A percentile compares a stretch with the other conserved stretches of the same genome.
phyloP scores from a whole-genome alignment of 441 rosid genomes.

The Metrosideros polymorpha region DNA sequence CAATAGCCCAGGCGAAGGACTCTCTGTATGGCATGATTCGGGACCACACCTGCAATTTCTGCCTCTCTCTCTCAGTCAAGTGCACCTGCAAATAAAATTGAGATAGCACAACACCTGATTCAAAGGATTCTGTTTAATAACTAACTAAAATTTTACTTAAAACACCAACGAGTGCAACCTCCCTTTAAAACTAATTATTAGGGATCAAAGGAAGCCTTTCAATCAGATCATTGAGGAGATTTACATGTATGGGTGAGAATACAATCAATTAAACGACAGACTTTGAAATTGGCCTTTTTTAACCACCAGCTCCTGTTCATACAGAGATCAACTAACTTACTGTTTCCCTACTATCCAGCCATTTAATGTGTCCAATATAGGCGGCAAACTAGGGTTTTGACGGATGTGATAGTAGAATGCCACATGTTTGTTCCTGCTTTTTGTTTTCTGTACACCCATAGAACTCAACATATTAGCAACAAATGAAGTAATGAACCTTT shows the following conservation, averaged over 20 bases:
- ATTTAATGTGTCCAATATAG: not conserved
- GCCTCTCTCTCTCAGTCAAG: conserved; percentile 96
- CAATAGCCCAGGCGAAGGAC: conserved; percentile 98
- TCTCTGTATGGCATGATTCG: conserved; percentile 98
- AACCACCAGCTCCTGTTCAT: not conserved
- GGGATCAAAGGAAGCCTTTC: not conserved
- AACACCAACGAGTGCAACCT: not conserved
- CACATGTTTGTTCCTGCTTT: not conserved
- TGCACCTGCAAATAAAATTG: conserved; percentile 41
- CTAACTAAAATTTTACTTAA: not conserved
- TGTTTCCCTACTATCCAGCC: not conserved
- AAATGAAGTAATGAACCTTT: not conserved
- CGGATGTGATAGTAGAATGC: not conserved
- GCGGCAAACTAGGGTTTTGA: not conserved
- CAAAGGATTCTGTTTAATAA: not conserved
- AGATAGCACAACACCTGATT: not conserved
- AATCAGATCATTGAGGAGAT: not conserved
- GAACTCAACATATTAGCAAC: not conserved
- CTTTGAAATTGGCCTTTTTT: not conserved
- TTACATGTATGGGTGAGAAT: not conserved
- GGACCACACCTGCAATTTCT: conserved; percentile 99
- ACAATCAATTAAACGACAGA: not conserved
- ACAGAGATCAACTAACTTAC: not conserved
- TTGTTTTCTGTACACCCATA: not conserved
- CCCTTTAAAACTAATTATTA: not conserved